Base-by-base conservation (phyloP, 2,329 filamentous ascomycete species). In the Cercospora sesami region DNA sequence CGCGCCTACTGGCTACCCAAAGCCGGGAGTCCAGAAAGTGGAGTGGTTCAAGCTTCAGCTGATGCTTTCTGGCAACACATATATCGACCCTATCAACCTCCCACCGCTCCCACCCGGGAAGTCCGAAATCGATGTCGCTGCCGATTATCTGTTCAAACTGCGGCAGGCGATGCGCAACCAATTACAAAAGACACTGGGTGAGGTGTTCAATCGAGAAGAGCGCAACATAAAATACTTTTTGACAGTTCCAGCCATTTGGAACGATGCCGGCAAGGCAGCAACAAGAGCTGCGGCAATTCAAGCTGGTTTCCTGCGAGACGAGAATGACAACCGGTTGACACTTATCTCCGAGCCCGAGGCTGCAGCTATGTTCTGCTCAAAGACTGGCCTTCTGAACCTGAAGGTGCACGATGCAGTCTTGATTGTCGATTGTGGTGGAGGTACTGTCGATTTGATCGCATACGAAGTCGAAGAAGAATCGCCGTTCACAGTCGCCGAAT, bases 1-100 rank as follows among this genome's bases (percentile, higher is more conserved):
- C 72, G 94, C 95, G 63, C 95, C 95, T 31, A 98, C 95, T 48
- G 95, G 95, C 71, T 98, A 98, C 80, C 95, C 95, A 74, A 98
- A 98, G 84, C 92, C 92, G 36, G 94, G 94, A 72, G 94, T 99
- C 74, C 95, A 98, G 81, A 98, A 98, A 84, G 94, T 98, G 26
- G 95, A 98, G 83, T 99, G 95, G 95, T 98, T 99, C 87, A 98
- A 98, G 85, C 87, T 99, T 74, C 95, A 99, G 83, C 89, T 99
- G 66, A 98, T 98, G 95, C 87, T 97, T 71, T 97, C 93, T 68
- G 95, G 95, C 71, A 98, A 98, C 85, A 98, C 95, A 55, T 98
- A 98, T 81, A 98, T 98, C 78, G 95, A 98, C 80, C 95, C 95
- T 70, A 98, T 98, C 84, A 98, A 98, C 86, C 88, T 99, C 73